These are phyloP conservation scores for Nakazawaea siamensis DNA, from an alignment of 805 yeast species.

Conservation along the genomic window DNA sequence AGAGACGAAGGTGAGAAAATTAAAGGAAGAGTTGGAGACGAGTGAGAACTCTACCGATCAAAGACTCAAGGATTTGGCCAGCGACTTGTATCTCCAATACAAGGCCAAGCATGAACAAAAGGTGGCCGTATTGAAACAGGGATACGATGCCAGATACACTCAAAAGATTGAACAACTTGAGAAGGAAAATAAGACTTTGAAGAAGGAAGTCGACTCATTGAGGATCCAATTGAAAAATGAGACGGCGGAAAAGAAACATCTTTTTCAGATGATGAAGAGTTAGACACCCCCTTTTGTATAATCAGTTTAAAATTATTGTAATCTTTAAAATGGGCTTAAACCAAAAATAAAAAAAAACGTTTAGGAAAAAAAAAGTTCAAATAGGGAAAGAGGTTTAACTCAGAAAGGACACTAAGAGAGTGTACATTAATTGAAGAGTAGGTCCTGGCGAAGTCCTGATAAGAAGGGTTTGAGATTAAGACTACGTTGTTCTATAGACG, in stretches of 20 bases:
- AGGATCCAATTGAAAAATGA: slow-evolving; percentile 41
- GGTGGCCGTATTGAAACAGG: slow-evolving; percentile 51
- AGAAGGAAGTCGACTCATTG: slow-evolving; percentile 46
- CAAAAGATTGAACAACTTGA: slow-evolving; percentile 32
- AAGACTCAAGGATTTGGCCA: slow-evolving; percentile 54
- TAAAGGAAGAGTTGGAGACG: slow-evolving; percentile 20
- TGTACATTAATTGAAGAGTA: no score
- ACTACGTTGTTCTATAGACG: no score
- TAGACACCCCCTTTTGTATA: neutral
- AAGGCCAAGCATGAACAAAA: slow-evolving; percentile 72
- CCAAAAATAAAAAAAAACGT: no score
- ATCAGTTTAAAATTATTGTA: neutral
- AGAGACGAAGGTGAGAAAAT: neutral
- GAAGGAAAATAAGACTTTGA: slow-evolving; percentile 32
- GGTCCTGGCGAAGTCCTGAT: no score
- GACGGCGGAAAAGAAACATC: slow-evolving; percentile 48
- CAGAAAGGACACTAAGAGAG: no score
- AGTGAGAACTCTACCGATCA: slow-evolving; percentile 44
- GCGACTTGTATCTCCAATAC: slow-evolving; percentile 64
- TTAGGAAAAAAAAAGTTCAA: no score
- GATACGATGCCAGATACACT: slow-evolving; percentile 47
- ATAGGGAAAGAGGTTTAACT: no score
- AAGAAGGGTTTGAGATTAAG: no score
- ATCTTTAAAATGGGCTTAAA: no score
- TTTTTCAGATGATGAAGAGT: slow-evolving; percentile 14